A percentile compares a stretch with the other conserved stretches of the same genome.
Conservation (phyloP, 352 stramenopile genomes). For the Phytophthora constricta region DNA sequence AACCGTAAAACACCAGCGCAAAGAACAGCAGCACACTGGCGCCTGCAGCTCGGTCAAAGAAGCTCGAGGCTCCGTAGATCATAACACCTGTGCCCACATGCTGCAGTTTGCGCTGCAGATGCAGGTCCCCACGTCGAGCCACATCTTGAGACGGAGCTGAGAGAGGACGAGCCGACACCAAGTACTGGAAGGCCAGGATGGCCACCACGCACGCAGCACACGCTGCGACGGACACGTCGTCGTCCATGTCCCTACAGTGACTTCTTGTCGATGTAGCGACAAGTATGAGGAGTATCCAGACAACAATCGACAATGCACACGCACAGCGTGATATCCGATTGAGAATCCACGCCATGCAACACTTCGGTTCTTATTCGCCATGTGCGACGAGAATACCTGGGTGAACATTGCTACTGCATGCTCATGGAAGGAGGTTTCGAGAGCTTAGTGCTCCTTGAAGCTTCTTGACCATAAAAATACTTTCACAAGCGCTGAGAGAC, state of each 20-base stretch:
- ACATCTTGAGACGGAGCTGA: neutral
- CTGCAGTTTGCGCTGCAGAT: conserved; percentile 60
- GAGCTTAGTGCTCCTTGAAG: neutral
- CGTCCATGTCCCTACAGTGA: too few relatives aligned
- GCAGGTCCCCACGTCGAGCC: conserved; percentile 42
- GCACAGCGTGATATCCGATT: neutral
- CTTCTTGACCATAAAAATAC: neutral
- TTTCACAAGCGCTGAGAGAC: neutral
- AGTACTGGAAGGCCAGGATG: conserved; percentile 50
- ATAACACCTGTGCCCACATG: conserved; percentile 53
- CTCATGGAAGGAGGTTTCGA: neutral
- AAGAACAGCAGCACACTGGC: conserved; percentile 41
- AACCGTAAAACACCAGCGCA: conserved; percentile 40
- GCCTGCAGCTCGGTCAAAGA: conserved; percentile 29
- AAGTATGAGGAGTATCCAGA: too few relatives aligned
- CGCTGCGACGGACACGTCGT: conserved; percentile 18
- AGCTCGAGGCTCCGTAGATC: conserved; percentile 47
- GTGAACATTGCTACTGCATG: neutral
- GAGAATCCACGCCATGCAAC: neutral
- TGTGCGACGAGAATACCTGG: neutral
- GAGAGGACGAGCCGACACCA: conserved; percentile 29
- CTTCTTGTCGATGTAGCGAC: too few relatives aligned
- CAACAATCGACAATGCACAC: too few relatives aligned
- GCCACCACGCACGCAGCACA: conserved; percentile 26
- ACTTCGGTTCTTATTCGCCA: neutral